Percentiles rank a stretch among this genome's conserved stretches.
Conservation (phyloP, 768 basidiomycete genomes). For the Pleurotus citrinopileatus region DNA sequence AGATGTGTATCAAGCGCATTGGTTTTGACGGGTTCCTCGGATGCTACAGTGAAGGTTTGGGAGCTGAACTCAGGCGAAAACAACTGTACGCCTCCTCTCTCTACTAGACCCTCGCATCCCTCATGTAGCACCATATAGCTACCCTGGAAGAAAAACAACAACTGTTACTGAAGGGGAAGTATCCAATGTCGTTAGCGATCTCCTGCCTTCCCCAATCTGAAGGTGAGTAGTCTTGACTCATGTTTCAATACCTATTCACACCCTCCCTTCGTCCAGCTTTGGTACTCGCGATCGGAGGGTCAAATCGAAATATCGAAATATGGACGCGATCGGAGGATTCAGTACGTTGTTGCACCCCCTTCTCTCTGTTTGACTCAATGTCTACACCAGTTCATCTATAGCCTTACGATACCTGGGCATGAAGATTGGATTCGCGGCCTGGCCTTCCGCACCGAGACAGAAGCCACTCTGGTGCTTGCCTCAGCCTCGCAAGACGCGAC, state of each 20-base stretch:
- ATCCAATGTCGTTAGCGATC: constrained; percentile 71
- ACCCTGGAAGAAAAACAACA: constrained; percentile 47
- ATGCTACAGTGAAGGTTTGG: constrained; percentile 80
- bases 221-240: constrained; percentile 39
- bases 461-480: constrained; percentile 67
- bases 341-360: constrained; percentile 33
- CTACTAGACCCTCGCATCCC: constrained; percentile 8
- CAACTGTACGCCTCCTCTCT: constrained; percentile 23
- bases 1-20: not conserved
- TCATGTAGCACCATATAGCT: constrained; percentile 22
- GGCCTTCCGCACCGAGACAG: constrained; percentile 47
- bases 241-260: not conserved
- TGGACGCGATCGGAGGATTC: constrained; percentile 64
- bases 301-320: constrained; percentile 75
- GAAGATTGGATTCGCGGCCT: constrained; percentile 94
- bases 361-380: not conserved
- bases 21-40: constrained; percentile 80
- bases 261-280: constrained; percentile 33
- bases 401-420: constrained; percentile 64
- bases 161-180: constrained; percentile 63
- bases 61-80: constrained; percentile 27
- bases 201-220: constrained; percentile 62
- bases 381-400: constrained; percentile 59
- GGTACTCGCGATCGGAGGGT: constrained; percentile 81
- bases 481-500: constrained; percentile 96